Percentiles rank a stretch among this genome's conserved stretches.
These are phyloP conservation scores for Parmelia sp. DNA, from an alignment of 495 filamentous ascomycete species.

Conservation along the genomic window DNA sequence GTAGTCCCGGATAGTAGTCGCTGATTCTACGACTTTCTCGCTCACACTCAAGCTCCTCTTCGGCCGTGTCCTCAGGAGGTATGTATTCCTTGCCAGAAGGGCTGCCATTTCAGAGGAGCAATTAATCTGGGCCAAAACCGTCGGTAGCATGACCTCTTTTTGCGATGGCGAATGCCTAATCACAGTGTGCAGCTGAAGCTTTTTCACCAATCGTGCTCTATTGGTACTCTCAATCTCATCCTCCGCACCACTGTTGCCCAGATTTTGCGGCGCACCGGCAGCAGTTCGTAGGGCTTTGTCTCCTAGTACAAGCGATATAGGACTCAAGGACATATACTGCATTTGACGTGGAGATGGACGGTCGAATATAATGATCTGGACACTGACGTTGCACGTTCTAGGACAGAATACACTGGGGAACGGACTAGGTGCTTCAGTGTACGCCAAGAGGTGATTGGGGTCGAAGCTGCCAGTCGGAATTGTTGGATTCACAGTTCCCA, in stretches of 20 bases:
- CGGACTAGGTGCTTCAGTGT: constrained; percentile 48
- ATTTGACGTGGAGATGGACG: constrained; percentile 79
- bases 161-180: constrained; percentile 65
- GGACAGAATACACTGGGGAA: constrained; percentile 70
- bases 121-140: constrained; percentile 91
- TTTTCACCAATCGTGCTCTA: constrained; percentile 66
- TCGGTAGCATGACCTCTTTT: constrained; percentile 73
- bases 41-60: constrained; percentile 86
- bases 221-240: constrained; percentile 54
- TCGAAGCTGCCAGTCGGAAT: constrained; percentile 49
- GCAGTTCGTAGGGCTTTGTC: constrained; percentile 50
- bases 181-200: constrained; percentile 82
- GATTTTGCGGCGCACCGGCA: constrained; percentile 29
- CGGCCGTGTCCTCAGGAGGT: constrained; percentile 68
- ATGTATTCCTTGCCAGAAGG: constrained; percentile 80
- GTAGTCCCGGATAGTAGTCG: constrained; percentile 73
- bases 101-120: constrained; percentile 84
- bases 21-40: constrained; percentile 91
- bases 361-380: constrained; percentile 86
- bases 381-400: constrained; percentile 49
- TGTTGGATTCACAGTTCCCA: constrained; percentile 67
- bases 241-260: constrained; percentile 35
- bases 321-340: constrained; percentile 91
- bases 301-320: constrained; percentile 79
- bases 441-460: constrained; percentile 63